phyloP scores from a whole-genome alignment of 441 rosid species.

The Hypseocharis bilobata region DNA sequence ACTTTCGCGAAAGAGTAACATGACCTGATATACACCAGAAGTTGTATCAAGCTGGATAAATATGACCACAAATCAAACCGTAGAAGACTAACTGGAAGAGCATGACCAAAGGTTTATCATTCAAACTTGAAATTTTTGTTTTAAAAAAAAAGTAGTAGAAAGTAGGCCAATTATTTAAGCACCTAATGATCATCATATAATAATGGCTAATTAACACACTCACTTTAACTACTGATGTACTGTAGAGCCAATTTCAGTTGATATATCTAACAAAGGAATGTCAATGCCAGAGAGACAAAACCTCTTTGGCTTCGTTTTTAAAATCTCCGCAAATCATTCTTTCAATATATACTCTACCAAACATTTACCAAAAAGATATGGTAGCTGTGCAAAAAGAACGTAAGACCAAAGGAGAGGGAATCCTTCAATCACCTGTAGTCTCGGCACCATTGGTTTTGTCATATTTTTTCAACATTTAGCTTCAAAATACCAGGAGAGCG shows the following conservation, averaged over 20 bases:
- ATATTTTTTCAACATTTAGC: no score
- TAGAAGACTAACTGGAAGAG: background rate
- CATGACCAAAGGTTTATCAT: no score
- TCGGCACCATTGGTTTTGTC: no score
- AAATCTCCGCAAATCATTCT: no score
- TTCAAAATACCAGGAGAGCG: background rate
- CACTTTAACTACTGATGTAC: background rate
- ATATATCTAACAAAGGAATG: no score
- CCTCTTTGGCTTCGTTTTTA: no score
- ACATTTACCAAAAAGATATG: background rate
- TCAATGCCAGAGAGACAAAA: no score
- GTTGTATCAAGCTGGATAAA: background rate
- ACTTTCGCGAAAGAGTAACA: constrained; percentile 2
- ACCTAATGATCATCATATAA: no score
- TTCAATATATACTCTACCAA: background rate
- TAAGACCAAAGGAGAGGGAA: background rate
- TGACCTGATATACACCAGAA: constrained; percentile 12
- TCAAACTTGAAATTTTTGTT: no score
- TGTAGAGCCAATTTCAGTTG: background rate
- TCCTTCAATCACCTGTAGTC: background rate
- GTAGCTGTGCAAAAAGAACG: background rate
- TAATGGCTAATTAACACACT: background rate
- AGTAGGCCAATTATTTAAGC: no score
- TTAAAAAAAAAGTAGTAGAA: no score
- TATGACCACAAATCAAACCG: background rate